These are phyloP conservation scores for Solanum aculeatissimum DNA, from an alignment of 305 asterid genomes.

Conservation along the genomic window DNA sequence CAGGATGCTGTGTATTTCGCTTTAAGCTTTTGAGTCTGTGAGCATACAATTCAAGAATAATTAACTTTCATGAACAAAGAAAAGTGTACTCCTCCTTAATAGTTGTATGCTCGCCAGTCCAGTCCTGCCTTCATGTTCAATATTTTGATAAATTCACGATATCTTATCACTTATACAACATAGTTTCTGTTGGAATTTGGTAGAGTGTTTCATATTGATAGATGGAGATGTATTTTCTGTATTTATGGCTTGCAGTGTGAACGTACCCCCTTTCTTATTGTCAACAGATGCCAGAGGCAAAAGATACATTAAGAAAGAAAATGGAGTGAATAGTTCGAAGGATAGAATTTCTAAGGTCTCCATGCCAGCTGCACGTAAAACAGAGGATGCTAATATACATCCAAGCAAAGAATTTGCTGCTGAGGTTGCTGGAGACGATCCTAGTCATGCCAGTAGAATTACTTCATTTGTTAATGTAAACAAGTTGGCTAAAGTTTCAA, in stretches of 20 bases:
- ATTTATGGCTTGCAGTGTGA: background rate
- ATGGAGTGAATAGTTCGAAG: slow-evolving; percentile 10
- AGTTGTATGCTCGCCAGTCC: background rate
- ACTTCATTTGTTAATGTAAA: slow-evolving; percentile 5
- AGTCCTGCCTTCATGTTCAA: background rate
- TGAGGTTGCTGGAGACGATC: slow-evolving; percentile 7
- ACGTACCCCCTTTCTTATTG: background rate
- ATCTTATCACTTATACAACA: background rate
- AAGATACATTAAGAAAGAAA: slow-evolving; percentile 18
- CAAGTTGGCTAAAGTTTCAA: slow-evolving; percentile 12
- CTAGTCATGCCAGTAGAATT: slow-evolving; percentile 2
- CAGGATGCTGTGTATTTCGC: background rate
- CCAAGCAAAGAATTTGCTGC: slow-evolving; percentile 7
- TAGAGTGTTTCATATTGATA: background rate
- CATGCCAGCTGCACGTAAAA: slow-evolving; percentile 12
- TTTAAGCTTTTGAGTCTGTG: background rate
- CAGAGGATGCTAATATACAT: slow-evolving; percentile 14
- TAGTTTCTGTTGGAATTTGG: background rate
- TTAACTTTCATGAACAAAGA: background rate
- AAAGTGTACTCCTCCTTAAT: background rate
- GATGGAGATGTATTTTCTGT: background rate
- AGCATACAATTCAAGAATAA: background rate
- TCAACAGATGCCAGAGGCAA: slow-evolving; percentile 24
- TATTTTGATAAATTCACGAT: background rate
- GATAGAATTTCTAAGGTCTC: slow-evolving; percentile 18